Percentiles rank a stretch among this genome's conserved stretches.
Evolutionary conservation across 2,329 filamentous ascomycete genomes (phyloP).

Genomic region (Penicillium janthinellum): DNA sequence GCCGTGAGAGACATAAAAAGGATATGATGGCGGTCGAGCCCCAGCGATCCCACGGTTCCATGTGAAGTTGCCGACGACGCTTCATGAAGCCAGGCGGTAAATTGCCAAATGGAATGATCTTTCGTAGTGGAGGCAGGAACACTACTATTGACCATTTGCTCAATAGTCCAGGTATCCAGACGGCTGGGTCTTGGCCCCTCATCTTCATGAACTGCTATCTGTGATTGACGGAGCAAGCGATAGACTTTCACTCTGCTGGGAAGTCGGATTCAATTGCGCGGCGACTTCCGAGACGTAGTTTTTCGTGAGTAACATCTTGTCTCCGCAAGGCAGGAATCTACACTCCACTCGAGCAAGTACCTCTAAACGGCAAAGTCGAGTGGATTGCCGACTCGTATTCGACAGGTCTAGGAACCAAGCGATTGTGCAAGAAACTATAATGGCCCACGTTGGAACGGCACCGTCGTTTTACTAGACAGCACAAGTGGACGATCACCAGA

Average conservation of each 20-base stretch:
- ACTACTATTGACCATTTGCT: slow-evolving; percentile 9
- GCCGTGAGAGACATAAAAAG: background rate
- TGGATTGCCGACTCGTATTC: slow-evolving; percentile 11
- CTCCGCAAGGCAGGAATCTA: slow-evolving; percentile 8
- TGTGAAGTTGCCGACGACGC: background rate
- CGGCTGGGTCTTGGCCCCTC: background rate
- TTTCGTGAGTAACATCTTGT: background rate
- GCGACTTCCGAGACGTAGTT: background rate
- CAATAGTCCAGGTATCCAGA: slow-evolving; percentile 6
- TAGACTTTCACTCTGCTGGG: slow-evolving; percentile 4
- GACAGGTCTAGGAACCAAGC: too few relatives aligned
- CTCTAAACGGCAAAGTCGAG: background rate
- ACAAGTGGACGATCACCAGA: slow-evolving; percentile 3
- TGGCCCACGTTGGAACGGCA: slow-evolving; percentile 4
- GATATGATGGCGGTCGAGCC: background rate
- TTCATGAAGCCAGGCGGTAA: background rate
- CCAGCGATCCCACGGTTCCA: background rate
- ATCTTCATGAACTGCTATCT: background rate
- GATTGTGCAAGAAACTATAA: slow-evolving; percentile 2
- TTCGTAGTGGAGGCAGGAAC: slow-evolving; percentile 5
- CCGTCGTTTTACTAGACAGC: slow-evolving; percentile 13
- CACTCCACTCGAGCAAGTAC: background rate
- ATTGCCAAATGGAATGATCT: background rate
- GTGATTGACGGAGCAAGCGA: background rate
- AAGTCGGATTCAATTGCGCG: slow-evolving; percentile 9